Base-by-base conservation (phyloP, 345 rosid species). In the Camelina neglecta region DNA sequence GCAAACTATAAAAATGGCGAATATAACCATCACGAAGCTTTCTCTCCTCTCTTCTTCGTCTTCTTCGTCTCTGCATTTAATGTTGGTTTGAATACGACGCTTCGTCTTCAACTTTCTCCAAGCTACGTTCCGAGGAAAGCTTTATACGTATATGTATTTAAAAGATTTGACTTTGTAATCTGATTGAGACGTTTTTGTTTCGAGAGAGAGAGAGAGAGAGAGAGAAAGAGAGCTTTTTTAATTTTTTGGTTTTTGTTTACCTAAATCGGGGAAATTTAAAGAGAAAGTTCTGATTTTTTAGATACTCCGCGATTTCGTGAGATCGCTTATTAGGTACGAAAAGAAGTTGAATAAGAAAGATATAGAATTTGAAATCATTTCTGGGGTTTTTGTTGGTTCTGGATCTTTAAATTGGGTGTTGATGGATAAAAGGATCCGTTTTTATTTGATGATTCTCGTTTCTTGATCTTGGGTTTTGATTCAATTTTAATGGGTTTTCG, bases 131-230 rank as follows among this genome's bases (percentile, higher is more conserved):
- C 39, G 54, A 23, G 50, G 69, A 58, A 53, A 65, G 42, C 56
- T 67, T 26, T 51, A 49, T 65, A 29, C 60, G 65, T 65, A 23
- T 65, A 33, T 50, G 5, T 62, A 47, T 50, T 4, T 62, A 66
- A 65, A 79, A 78, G 69, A 80, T 75, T 79, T 71, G 75, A 72
- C 77, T 75, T 80, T 60, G 76, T 53, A 80, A 75, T 74, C 81
- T 49, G 77, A 77, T 56, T 80, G 76, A 82, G 65, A 80, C 74
- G 72, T 24, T 59, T 57, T 69, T 33, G 55, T 39, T 35, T 35
- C 38, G 60, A 50, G 42, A 11, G 72, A 77, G 49, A 75, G 69
- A 71, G 24, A 36, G 10, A 36, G 10, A 36, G 5, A 33, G 1
- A 6, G 1, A 33, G 8, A 35, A 69, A 38, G 41, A 0, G 16